A percentile compares a stretch with the other conserved stretches of the same genome.
phyloP scores from a whole-genome alignment of 305 asterid species.

The Solanum hybrid region DNA sequence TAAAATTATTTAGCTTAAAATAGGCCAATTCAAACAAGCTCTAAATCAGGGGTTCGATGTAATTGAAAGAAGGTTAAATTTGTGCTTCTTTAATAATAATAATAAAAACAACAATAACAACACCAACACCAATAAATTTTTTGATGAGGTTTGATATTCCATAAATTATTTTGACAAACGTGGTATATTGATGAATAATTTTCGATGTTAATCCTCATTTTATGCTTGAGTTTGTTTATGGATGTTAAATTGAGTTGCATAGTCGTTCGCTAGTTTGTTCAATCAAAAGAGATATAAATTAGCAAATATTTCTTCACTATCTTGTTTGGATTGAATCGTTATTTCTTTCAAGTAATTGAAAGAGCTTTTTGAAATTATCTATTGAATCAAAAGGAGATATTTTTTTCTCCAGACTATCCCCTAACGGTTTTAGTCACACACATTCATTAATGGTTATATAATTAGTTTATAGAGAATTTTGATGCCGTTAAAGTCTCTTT shows the following conservation, averaged over 20 bases:
- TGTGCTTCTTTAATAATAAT: background rate
- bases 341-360: background rate
- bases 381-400: background rate
- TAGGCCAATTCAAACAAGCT: background rate
- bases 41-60: background rate
- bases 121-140: background rate
- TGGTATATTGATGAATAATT: background rate
- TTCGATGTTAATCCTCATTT: background rate
- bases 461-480: background rate
- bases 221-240: background rate
- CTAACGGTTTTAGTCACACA: background rate
- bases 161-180: too few relatives aligned
- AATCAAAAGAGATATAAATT: background rate
- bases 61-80: background rate
- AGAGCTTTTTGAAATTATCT: background rate
- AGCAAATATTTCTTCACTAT: background rate
- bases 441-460: background rate
- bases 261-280: background rate
- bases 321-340: background rate
- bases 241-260: background rate
- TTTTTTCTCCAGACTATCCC: background rate
- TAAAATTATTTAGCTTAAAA: too few relatives aligned
- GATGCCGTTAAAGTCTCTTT: background rate
- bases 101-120: too few relatives aligned
- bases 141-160: background rate